Evolutionary conservation across 2,329 filamentous ascomycete species (phyloP).

Genomic region (Madurella fahalii): DNA sequence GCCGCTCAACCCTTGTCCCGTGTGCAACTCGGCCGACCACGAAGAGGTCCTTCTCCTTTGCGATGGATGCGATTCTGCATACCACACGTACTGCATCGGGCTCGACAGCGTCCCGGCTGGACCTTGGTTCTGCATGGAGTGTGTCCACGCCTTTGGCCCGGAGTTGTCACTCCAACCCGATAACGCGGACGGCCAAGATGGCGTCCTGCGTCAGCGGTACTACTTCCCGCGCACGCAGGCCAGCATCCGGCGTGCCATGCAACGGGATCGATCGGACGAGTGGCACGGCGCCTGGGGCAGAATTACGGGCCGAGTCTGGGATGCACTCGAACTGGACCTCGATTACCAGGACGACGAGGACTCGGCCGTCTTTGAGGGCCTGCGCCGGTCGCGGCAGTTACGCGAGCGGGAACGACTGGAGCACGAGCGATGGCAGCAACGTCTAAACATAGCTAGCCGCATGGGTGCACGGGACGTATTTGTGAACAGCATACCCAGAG

Average conservation of each 20-base stretch:
- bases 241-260: constrained; percentile 51
- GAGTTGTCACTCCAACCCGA: constrained; percentile 31
- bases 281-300: constrained; percentile 85
- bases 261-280: constrained; percentile 67
- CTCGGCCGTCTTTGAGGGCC: constrained; percentile 42
- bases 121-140: constrained; percentile 89
- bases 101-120: constrained; percentile 71
- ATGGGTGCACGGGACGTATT: constrained; percentile 74
- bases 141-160: constrained; percentile 50
- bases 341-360: constrained; percentile 84
- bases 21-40: constrained; percentile 77
- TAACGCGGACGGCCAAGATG: neutral
- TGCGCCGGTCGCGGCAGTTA: constrained; percentile 49
- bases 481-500: constrained; percentile 53
- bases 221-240: constrained; percentile 54
- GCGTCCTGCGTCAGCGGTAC: constrained; percentile 22
- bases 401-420: constrained; percentile 53
- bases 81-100: constrained; percentile 88
- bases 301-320: constrained; percentile 58
- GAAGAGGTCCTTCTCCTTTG: constrained; percentile 85
- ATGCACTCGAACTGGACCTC: constrained; percentile 70
- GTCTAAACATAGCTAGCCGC: constrained; percentile 74
- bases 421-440: constrained; percentile 74
- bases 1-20: constrained; percentile 67
- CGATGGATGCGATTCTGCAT: constrained; percentile 83